Evolutionary conservation across 75 land plant species (phyloP).

Genomic region (Pinus albicaulis): DNA sequence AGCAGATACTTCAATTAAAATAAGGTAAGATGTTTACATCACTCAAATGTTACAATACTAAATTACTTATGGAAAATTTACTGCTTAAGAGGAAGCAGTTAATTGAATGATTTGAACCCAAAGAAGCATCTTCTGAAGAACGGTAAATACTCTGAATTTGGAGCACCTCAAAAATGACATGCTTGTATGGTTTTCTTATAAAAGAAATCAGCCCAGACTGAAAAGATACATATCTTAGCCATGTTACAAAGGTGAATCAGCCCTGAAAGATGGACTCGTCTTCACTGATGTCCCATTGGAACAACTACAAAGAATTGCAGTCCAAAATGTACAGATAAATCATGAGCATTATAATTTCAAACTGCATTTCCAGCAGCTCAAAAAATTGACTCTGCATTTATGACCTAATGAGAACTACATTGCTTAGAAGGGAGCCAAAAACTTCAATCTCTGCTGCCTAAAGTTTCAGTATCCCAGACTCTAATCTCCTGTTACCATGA

Average conservation of each 20-base stretch:
- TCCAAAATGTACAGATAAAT: background rate
- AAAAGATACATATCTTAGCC: background rate
- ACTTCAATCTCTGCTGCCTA: background rate
- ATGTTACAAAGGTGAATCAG: background rate
- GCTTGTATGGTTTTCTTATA: background rate
- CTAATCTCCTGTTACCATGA: background rate
- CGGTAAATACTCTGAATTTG: background rate
- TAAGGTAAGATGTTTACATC: no score
- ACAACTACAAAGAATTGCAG: background rate
- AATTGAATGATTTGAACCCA: background rate
- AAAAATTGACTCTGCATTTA: background rate
- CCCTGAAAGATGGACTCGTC: background rate
- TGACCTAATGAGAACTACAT: background rate
- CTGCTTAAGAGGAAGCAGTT: no score
- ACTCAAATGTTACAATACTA: no score
- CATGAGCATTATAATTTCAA: background rate
- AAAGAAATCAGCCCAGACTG: background rate
- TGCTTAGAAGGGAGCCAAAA: background rate
- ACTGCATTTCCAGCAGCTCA: background rate
- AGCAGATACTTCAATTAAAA: no score
- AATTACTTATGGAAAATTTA: no score
- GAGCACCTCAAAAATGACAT: background rate
- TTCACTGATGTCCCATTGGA: background rate
- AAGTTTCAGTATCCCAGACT: background rate
- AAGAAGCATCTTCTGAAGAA: background rate